phyloP scores from a whole-genome alignment of 2,329 filamentous ascomycete genomes.

The Neocucurbitaria cava region DNA sequence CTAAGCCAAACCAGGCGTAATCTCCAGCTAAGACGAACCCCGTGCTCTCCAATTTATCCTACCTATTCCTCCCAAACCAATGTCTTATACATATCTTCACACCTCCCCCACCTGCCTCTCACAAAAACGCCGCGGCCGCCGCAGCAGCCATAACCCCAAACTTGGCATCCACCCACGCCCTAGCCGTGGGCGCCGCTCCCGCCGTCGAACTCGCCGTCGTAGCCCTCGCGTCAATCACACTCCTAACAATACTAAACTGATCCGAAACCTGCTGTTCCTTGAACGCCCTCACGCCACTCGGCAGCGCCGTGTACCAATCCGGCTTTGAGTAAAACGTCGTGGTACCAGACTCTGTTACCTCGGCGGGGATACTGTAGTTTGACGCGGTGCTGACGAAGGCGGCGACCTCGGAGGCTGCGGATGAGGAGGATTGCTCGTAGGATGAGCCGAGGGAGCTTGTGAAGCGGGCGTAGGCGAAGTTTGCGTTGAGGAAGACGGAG shows the following conservation, averaged over 20 bases:
- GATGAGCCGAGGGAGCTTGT: slow-evolving; percentile 26
- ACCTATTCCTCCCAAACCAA: neutral
- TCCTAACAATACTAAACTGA: slow-evolving; percentile 39
- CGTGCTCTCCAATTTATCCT: neutral
- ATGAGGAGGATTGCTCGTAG: slow-evolving; percentile 36
- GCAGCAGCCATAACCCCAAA: slow-evolving; percentile 39
- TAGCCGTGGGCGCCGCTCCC: slow-evolving; percentile 29
- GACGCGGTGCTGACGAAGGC: slow-evolving; percentile 30
- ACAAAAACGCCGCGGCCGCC: slow-evolving; percentile 37
- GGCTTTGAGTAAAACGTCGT: slow-evolving; percentile 33
- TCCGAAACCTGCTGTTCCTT: slow-evolving; percentile 41
- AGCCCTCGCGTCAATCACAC: slow-evolving; percentile 23
- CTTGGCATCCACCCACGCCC: slow-evolving; percentile 25
- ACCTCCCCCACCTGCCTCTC: neutral
- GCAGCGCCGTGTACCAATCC: slow-evolving; percentile 40
- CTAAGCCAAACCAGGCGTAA: too few relatives aligned
- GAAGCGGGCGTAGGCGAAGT: slow-evolving; percentile 30
- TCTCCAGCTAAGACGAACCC: neutral
- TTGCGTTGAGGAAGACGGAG: slow-evolving; percentile 35
- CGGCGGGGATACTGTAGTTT: slow-evolving; percentile 36
- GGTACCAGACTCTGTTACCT: slow-evolving; percentile 30
- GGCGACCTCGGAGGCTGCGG: slow-evolving; percentile 34
- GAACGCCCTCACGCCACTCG: slow-evolving; percentile 32
- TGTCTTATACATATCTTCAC: neutral
- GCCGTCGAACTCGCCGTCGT: slow-evolving; percentile 25